A percentile compares a stretch with the other conserved stretches of the same genome.
phyloP scores from a whole-genome alignment of 75 land plant species.

The Cryptomeria japonica region DNA sequence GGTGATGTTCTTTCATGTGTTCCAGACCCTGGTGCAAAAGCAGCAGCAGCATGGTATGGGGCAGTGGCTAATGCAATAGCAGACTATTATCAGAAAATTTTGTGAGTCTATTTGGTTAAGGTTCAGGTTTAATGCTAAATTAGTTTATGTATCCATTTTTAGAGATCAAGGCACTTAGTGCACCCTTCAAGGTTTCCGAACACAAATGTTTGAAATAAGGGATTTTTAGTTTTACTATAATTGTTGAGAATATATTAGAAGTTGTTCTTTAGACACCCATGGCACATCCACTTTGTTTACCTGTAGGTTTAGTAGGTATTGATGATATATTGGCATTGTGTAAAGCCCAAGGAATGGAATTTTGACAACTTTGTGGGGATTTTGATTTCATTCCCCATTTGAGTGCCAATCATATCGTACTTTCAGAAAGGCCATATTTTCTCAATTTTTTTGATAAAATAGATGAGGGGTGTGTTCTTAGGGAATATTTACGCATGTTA shows the following conservation, averaged over 20 bases:
- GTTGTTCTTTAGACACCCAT: not conserved
- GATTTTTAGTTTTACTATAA: not conserved
- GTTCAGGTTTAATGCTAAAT: not conserved
- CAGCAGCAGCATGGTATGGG: conserved; percentile 87
- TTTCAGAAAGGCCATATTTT: not conserved
- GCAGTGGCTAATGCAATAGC: conserved; percentile 80
- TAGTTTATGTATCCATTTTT: not conserved
- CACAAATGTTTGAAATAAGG: not conserved
- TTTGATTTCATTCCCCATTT: conserved; percentile 10
- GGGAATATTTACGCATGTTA: not conserved
- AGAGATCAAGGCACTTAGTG: not conserved
- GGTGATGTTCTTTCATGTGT: conserved; percentile 63
- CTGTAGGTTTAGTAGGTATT: not conserved
- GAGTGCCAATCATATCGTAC: not conserved
- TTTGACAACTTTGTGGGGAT: not conserved
- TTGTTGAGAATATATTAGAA: not conserved
- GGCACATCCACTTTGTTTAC: not conserved
- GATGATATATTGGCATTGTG: not conserved
- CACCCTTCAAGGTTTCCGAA: not conserved
- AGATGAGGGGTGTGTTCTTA: not conserved
- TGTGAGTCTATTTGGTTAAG: not conserved
- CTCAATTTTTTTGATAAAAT: not conserved
- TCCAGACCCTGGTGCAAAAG: conserved; percentile 99
- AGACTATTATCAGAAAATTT: not conserved
- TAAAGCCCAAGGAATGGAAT: conserved; percentile 5